Evolutionary conservation across 169 alveolate genomes (phyloP).

Genomic region (Cryptosporidium viatorum): DNA sequence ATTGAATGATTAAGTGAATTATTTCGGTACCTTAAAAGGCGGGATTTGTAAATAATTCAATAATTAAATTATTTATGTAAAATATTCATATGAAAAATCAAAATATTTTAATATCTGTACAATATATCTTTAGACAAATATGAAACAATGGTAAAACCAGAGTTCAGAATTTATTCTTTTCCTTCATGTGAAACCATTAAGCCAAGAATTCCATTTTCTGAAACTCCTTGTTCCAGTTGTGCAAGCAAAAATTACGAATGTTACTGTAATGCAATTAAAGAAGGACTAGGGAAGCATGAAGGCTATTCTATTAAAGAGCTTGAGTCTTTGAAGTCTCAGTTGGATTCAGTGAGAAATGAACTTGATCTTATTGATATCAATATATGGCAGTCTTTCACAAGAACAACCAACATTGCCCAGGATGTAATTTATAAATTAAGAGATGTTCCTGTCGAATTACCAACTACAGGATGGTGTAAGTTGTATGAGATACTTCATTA

Average conservation of each 20-base stretch:
- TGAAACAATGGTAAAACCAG: constrained; percentile 61
- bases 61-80: neutral
- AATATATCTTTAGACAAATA: neutral
- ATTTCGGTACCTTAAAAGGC: neutral
- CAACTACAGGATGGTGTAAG: constrained; percentile 84
- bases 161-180: constrained; percentile 64
- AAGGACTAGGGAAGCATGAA: constrained; percentile 79
- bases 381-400: constrained; percentile 80
- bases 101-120: neutral
- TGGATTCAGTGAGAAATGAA: constrained; percentile 79
- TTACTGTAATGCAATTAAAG: constrained; percentile 77
- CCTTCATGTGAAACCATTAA: constrained; percentile 59
- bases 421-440: constrained; percentile 64
- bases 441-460: constrained; percentile 79
- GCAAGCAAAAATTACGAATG: constrained; percentile 78
- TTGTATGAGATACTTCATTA: constrained; percentile 80
- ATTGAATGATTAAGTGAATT: neutral
- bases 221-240: constrained; percentile 80
- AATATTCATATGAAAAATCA: constrained; percentile 14
- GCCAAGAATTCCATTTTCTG: constrained; percentile 65
- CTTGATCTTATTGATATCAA: constrained; percentile 80
- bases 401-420: constrained; percentile 76
- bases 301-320: constrained; percentile 79
- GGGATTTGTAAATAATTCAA: neutral
- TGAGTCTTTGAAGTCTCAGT: constrained; percentile 77